These are phyloP conservation scores for Trapa incisa DNA, from an alignment of 345 rosid species.

Conservation along the genomic window DNA sequence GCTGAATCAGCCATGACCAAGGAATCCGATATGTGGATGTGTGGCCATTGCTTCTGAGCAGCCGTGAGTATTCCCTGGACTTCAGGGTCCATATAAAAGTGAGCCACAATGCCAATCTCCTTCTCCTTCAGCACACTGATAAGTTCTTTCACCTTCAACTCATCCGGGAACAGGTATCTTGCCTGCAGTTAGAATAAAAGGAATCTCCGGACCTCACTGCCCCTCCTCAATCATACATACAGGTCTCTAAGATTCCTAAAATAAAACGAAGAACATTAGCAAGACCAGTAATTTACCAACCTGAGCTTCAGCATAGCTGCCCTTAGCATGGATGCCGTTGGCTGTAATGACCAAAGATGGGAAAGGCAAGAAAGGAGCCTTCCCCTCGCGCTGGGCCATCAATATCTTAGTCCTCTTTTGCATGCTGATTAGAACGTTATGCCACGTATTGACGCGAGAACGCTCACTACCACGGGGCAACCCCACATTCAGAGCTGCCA, in stretches of 20 bases:
- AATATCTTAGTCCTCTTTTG: slow-evolving; percentile 73
- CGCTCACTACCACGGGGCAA: slow-evolving; percentile 35
- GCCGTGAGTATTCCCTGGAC: slow-evolving; percentile 95
- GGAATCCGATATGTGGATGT: slow-evolving; percentile 83
- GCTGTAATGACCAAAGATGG: slow-evolving; percentile 61
- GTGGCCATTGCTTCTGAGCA: slow-evolving; percentile 89
- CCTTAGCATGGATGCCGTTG: slow-evolving; percentile 57
- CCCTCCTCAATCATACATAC: not conserved
- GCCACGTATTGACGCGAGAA: slow-evolving; percentile 91
- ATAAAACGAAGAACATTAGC: too few species aligned
- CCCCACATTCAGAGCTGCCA: slow-evolving; percentile 58
- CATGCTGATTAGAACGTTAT: slow-evolving; percentile 75
- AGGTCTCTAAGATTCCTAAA: too few species aligned
- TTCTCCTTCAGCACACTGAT: slow-evolving; percentile 63
- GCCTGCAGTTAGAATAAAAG: slow-evolving; percentile 45
- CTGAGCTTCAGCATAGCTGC: slow-evolving; percentile 94
- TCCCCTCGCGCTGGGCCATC: slow-evolving; percentile 50
- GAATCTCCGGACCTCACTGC: slow-evolving; percentile 15
- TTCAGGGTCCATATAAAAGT: slow-evolving; percentile 97
- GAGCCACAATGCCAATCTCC: slow-evolving; percentile 86
- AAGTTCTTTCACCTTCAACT: slow-evolving; percentile 53
- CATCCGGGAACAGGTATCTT: slow-evolving; percentile 61
- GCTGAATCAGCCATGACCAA: slow-evolving; percentile 96
- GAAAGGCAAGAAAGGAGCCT: slow-evolving; percentile 52
- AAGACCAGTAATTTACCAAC: slow-evolving; percentile 15